Base-by-base conservation (phyloP, 345 rosid species). In the Eutrema japonicum region DNA sequence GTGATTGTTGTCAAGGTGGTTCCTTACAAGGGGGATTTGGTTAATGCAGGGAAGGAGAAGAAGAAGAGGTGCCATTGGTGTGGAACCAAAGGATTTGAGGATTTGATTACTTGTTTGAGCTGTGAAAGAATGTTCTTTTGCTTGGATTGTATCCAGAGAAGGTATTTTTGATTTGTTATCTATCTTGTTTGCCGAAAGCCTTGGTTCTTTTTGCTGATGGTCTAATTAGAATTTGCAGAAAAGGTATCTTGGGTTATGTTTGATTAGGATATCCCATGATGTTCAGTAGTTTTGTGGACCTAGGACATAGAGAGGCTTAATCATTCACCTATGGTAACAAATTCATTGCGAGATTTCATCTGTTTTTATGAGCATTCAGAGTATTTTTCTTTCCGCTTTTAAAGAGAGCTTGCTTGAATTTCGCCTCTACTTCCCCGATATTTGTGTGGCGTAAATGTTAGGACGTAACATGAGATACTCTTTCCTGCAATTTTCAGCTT, bases 51-150 rank as follows among this genome's bases (percentile, higher is more conserved):
- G 81, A 81, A 79, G 71, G 83, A 81, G 70, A 86, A 82, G 82
- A 86, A 86, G 81, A 88, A 82, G 86, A 86, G 79, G 68, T 95
- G 99, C 36, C 99, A 95, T 70, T 86, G 88, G 96, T 95, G 99
- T 82, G 82, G 85, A 80, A 86, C 82, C 48, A 86, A 82, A 37
- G 80, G 83, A 26, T 71, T 81, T 70, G 71, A 42, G 81, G 70
- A 70, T 70, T 82, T 95, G 86, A 75, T 90, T 55, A 73, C 80
- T 76, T 92, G 99, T 82, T 81, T 82, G 1, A 90, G 83, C 35
- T 95, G 99, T 82, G 75, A 74, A 57, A 85, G 82, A 62, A 84
- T 83, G 73, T 86, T 82, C 75, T 95, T 81, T 73, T 92, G 99
- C 82, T 7, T 80, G 76, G 89, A 82, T 50, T 95, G 99, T 84